Percentiles rank a stretch among this genome's conserved stretches.
phyloP scores from a whole-genome alignment of 1,284 basidiomycete genomes.

The Omphalotus olearius region DNA sequence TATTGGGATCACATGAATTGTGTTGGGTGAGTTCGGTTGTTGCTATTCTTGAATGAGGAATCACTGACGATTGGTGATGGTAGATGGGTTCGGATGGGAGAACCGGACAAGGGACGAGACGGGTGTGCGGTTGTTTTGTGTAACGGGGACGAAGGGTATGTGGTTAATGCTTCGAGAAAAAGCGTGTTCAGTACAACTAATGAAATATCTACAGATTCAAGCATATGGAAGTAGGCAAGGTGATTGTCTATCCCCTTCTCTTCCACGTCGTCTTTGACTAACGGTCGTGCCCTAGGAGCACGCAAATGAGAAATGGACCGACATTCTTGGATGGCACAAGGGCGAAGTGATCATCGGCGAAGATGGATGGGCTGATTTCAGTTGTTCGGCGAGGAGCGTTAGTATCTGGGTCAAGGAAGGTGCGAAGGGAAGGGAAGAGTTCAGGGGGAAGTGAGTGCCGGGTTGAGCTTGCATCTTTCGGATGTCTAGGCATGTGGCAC shows the following conservation, averaged over 20 bases:
- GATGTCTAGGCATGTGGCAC: too few relatives aligned
- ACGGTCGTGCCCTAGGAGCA: conserved; percentile 27
- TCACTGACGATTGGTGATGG: background rate
- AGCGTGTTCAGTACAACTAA: background rate
- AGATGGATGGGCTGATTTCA: conserved; percentile 51
- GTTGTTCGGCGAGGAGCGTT: conserved; percentile 37
- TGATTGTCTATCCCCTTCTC: background rate
- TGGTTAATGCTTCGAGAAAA: background rate
- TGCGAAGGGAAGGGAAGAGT: conserved; percentile 39
- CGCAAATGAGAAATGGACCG: conserved; percentile 50
- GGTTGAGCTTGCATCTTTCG: too few relatives aligned
- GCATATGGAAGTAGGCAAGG: conserved; percentile 41
- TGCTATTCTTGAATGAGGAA: too few relatives aligned
- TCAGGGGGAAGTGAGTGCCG: conserved; percentile 14
- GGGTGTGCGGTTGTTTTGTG: conserved; percentile 41
- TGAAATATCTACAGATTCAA: conserved; percentile 21
- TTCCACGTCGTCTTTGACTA: background rate
- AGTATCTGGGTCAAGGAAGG: conserved; percentile 45
- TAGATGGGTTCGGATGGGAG: conserved; percentile 45
- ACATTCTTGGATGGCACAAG: conserved; percentile 48
- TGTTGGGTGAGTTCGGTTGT: conserved; percentile 14
- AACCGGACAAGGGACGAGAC: conserved; percentile 34
- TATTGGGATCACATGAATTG: conserved; percentile 45
- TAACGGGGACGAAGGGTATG: conserved; percentile 30
- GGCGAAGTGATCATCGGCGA: conserved; percentile 48